Evolutionary conservation across 2,329 filamentous ascomycete species (phyloP).

Genomic region (Pseudogymnoascus sp.): DNA sequence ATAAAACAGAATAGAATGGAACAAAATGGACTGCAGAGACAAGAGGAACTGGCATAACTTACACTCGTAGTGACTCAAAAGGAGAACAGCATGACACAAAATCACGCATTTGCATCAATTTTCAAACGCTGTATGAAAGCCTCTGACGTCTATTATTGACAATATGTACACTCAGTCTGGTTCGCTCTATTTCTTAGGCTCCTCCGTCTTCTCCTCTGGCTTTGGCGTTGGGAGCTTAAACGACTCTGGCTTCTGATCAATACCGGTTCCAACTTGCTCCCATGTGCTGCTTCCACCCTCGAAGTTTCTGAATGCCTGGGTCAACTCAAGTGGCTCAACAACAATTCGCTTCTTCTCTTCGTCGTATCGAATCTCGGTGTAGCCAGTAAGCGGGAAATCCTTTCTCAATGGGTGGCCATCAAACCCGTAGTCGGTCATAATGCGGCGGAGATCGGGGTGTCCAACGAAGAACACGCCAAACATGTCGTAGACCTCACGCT

Average conservation of each 20-base stretch:
- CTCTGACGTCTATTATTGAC: constrained; percentile 7
- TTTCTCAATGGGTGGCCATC: constrained; percentile 96
- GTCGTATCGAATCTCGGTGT: constrained; percentile 96
- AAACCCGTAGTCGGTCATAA: constrained; percentile 99
- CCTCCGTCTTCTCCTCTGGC: constrained; percentile 85
- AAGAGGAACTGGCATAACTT: background rate
- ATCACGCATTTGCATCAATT: background rate
- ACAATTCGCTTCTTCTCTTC: constrained; percentile 99
- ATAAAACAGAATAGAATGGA: background rate
- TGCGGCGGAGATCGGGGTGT: constrained; percentile 90
- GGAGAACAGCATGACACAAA: background rate
- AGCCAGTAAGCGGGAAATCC: constrained; percentile 95
- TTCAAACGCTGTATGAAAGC: background rate
- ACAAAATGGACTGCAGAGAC: background rate
- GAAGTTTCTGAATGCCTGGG: constrained; percentile 97
- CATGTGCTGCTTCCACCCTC: constrained; percentile 74
- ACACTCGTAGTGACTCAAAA: background rate
- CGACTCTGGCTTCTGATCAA: constrained; percentile 71
- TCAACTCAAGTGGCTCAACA: constrained; percentile 93
- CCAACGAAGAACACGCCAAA: constrained; percentile 96
- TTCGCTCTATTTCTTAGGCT: constrained; percentile 72
- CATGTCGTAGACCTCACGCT: constrained; percentile 94
- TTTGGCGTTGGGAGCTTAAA: constrained; percentile 96
- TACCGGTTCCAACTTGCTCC: constrained; percentile 65
- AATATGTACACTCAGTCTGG: constrained; percentile 5